Evolutionary conservation across 257 asterid species (phyloP).

Genomic region (Solanum raphanifolium): DNA sequence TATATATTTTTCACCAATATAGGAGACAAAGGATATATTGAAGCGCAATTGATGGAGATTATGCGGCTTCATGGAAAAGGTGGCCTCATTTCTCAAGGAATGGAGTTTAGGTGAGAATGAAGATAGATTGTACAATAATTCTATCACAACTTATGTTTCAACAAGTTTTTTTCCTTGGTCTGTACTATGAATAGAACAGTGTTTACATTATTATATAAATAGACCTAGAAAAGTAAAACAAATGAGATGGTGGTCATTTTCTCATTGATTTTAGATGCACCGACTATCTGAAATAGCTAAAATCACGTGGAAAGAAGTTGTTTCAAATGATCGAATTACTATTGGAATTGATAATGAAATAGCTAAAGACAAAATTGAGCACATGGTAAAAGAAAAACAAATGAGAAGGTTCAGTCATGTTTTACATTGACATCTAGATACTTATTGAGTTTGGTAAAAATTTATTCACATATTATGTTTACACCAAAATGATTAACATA

Average conservation of each 20-base stretch:
- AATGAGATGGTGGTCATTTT: not conserved
- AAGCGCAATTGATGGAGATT: too few species aligned
- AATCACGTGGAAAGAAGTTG: not conserved
- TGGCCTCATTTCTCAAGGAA: conserved; percentile 19
- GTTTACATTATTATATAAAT: not conserved
- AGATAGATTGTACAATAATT: not conserved
- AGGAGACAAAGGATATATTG: conserved; percentile 10
- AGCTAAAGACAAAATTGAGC: not conserved
- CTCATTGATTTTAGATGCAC: not conserved
- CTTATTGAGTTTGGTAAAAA: not conserved
- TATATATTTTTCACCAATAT: not conserved
- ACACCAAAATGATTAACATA: not conserved
- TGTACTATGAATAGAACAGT: not conserved
- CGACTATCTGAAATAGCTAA: too few species aligned
- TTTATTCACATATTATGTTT: not conserved
- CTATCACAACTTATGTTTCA: not conserved
- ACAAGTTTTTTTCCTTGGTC: not conserved
- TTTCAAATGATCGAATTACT: not conserved
- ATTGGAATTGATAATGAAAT: not conserved
- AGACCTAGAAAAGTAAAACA: not conserved
- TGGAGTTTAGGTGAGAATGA: conserved; percentile 42
- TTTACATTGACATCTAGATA: not conserved
- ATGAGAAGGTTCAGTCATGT: not conserved
- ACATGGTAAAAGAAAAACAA: not conserved
- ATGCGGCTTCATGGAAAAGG: too few species aligned